Evolutionary conservation across 169 alveolate species (phyloP).

Genomic region (Cryptosporidium sp.): DNA sequence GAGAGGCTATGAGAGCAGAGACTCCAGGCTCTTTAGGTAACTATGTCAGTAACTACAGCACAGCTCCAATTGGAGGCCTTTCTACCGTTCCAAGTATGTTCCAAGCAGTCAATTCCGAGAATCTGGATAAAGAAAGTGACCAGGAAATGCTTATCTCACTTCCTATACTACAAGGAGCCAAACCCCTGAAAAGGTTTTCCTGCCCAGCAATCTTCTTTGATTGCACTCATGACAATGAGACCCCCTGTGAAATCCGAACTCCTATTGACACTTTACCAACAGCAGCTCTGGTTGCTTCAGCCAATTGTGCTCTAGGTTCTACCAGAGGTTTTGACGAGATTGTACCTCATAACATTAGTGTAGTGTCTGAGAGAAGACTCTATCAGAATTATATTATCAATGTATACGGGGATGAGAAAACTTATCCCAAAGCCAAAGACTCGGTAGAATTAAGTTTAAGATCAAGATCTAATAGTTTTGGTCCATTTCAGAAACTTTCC

Average conservation of each 20-base stretch:
- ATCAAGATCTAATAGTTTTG: conserved; percentile 66
- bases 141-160: not conserved
- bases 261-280: conserved; percentile 85
- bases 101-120: conserved; percentile 37
- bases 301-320: conserved; percentile 89
- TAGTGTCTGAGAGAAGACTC: conserved; percentile 87
- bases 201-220: conserved; percentile 89
- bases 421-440: not conserved
- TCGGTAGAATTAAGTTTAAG: conserved; percentile 39
- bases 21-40: conserved; percentile 67
- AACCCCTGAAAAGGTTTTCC: conserved; percentile 76
- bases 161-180: conserved; percentile 71
- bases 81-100: conserved; percentile 40
- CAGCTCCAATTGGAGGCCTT: conserved; percentile 73
- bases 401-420: conserved; percentile 8
- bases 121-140: not conserved
- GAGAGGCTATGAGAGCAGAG: conserved; percentile 87
- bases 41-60: conserved; percentile 44
- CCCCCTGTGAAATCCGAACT: conserved; percentile 82
- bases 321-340: conserved; percentile 92
- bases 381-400: conserved; percentile 81
- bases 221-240: conserved; percentile 93
- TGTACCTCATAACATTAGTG: conserved; percentile 87
- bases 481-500: conserved; percentile 59
- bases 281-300: conserved; percentile 85